phyloP scores from a whole-genome alignment of 352 stramenopile species.

The Pythium periplocum region DNA sequence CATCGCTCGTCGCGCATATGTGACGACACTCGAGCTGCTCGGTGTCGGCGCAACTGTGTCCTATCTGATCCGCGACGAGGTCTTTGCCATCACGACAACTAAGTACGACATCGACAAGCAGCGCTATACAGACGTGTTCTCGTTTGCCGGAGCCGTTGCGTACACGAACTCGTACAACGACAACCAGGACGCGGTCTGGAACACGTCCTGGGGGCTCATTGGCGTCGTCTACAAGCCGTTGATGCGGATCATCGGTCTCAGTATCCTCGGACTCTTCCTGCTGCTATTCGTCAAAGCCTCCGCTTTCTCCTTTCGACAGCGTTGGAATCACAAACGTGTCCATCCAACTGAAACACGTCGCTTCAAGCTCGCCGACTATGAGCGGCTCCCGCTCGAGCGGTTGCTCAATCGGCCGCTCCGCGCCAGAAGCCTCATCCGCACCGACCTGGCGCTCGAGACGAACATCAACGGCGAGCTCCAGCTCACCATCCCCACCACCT shows the following conservation, averaged over 20 bases:
- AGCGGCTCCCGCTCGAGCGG: too few relatives aligned
- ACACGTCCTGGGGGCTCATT: slow-evolving; percentile 11
- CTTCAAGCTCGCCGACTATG: too few relatives aligned
- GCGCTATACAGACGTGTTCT: slow-evolving; percentile 18
- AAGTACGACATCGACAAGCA: slow-evolving; percentile 24
- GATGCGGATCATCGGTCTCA: slow-evolving; percentile 2
- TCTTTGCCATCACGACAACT: slow-evolving; percentile 19
- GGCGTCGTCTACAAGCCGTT: slow-evolving; percentile 14
- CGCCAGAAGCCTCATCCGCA: too few relatives aligned
- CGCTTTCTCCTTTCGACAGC: too few relatives aligned
- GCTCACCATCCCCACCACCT: too few relatives aligned
- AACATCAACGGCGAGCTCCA: too few relatives aligned
- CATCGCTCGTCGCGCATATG: slow-evolving; percentile 14
- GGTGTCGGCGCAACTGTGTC: slow-evolving; percentile 13
- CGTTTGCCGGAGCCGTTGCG: slow-evolving; percentile 15
- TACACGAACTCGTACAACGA: slow-evolving; percentile 24
- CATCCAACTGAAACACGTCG: too few relatives aligned
- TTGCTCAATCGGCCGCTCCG: too few relatives aligned
- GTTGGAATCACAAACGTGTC: too few relatives aligned
- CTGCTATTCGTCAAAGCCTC: slow-evolving; percentile 1
- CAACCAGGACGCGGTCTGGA: slow-evolving; percentile 13
- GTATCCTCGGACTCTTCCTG: neutral
- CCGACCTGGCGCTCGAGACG: too few relatives aligned
- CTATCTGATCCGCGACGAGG: slow-evolving; percentile 2
- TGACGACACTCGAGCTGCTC: slow-evolving; percentile 19